These are phyloP conservation scores for Hibiscus syriacus DNA, from an alignment of 345 rosid genomes.

Conservation along the genomic window DNA sequence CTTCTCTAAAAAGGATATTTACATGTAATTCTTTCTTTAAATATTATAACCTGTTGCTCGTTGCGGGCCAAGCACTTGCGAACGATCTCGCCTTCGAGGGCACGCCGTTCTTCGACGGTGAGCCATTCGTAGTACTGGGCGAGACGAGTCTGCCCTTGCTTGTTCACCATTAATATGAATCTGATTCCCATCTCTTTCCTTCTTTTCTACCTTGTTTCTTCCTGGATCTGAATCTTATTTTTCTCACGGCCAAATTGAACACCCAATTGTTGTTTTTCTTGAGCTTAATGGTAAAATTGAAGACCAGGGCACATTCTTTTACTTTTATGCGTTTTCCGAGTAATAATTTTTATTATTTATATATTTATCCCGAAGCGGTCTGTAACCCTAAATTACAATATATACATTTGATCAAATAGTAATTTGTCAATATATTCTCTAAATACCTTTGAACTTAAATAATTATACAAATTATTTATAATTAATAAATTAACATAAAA, in stretches of 20 bases:
- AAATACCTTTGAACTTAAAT: no score
- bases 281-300: background rate
- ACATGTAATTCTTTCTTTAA: background rate
- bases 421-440: no score
- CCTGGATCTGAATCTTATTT: background rate
- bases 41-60: constrained; percentile 51
- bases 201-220: no score
- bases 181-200: constrained; percentile 68
- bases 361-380: background rate
- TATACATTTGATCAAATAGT: no score
- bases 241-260: background rate
- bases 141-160: constrained; percentile 96
- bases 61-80: constrained; percentile 96
- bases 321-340: background rate
- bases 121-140: constrained; percentile 99
- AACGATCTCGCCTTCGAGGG: constrained; percentile 97
- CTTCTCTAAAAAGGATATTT: background rate
- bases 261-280: background rate
- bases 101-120: constrained; percentile 90
- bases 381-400: no score
- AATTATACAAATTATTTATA: no score
- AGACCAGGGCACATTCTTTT: background rate
- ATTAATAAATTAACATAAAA: no score
- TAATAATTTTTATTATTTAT: background rate
- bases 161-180: constrained; percentile 97